Conservation (phyloP, 345 rosid species). For the Erucastrum elatum region DNA sequence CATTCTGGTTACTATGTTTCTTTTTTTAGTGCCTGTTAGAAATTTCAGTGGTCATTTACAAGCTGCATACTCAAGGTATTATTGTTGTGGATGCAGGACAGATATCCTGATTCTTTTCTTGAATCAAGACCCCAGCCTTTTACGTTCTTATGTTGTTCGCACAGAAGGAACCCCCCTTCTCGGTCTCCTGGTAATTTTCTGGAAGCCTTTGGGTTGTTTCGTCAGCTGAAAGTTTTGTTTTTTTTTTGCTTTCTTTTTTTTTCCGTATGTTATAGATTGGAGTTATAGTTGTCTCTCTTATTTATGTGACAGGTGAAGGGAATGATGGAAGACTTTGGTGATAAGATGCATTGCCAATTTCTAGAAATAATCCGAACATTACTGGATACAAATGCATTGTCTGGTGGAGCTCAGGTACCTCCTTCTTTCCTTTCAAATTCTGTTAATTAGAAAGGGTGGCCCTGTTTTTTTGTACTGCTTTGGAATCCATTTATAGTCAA, state of each 20-base stretch:
- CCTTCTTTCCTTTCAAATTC: constrained; percentile 12
- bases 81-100: constrained; percentile 91
- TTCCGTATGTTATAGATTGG: neutral
- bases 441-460: neutral
- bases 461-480: neutral
- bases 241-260: neutral
- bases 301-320: constrained; percentile 75
- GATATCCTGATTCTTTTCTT: constrained; percentile 95
- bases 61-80: constrained; percentile 27
- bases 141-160: constrained; percentile 87
- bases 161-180: constrained; percentile 78
- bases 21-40: neutral
- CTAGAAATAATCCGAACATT: constrained; percentile 96
- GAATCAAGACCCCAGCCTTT: constrained; percentile 94
- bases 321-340: constrained; percentile 92
- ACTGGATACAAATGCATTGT: constrained; percentile 78
- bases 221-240: neutral
- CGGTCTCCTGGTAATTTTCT: constrained; percentile 79
- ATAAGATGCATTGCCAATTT: constrained; percentile 96
- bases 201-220: constrained; percentile 18
- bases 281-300: neutral
- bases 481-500: neutral
- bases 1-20: constrained; percentile 20
- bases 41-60: constrained; percentile 1
- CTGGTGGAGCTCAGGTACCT: constrained; percentile 80